phyloP scores from a whole-genome alignment of 257 asterid genomes.

The Primulina tabacum region DNA sequence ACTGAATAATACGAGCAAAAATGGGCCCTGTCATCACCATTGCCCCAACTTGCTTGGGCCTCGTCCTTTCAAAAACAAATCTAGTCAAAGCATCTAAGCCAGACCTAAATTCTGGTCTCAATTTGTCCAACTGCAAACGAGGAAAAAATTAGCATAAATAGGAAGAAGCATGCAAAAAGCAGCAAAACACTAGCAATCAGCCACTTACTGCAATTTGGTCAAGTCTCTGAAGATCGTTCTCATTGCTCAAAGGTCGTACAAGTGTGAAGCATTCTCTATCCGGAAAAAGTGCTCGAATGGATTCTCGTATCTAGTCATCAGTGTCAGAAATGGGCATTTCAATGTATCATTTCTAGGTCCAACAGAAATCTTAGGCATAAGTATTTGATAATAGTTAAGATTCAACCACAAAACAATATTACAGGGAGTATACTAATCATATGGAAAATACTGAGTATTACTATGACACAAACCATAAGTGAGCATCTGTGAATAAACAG shows the following conservation, averaged over 20 bases:
- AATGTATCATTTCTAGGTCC: neutral
- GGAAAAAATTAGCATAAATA: slow-evolving; percentile 13
- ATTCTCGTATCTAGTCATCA: slow-evolving; percentile 74
- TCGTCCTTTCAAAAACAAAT: slow-evolving; percentile 88
- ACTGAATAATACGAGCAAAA: slow-evolving; percentile 85
- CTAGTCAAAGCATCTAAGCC: slow-evolving; percentile 89
- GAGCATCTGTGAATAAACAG: neutral
- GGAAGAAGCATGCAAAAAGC: slow-evolving; percentile 5
- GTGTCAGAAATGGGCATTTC: slow-evolving; percentile 11
- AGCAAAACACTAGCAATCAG: slow-evolving; percentile 7
- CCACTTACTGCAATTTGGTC: slow-evolving; percentile 77
- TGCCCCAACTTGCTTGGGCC: slow-evolving; percentile 93
- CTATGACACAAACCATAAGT: neutral
- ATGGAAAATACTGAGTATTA: neutral
- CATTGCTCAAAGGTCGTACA: slow-evolving; percentile 84
- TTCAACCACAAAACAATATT: slow-evolving; percentile 5
- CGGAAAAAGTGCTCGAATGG: slow-evolving; percentile 98
- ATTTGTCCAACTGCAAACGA: slow-evolving; percentile 58
- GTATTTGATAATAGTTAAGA: slow-evolving; percentile 2
- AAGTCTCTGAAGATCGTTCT: slow-evolving; percentile 80
- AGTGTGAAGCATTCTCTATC: slow-evolving; percentile 97
- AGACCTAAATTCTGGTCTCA: slow-evolving; percentile 85
- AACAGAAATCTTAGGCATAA: no score
- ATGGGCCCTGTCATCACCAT: slow-evolving; percentile 96
- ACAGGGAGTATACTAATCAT: neutral